Base-by-base conservation (phyloP, 805 yeast species). In the Lipomyces lipofer region DNA sequence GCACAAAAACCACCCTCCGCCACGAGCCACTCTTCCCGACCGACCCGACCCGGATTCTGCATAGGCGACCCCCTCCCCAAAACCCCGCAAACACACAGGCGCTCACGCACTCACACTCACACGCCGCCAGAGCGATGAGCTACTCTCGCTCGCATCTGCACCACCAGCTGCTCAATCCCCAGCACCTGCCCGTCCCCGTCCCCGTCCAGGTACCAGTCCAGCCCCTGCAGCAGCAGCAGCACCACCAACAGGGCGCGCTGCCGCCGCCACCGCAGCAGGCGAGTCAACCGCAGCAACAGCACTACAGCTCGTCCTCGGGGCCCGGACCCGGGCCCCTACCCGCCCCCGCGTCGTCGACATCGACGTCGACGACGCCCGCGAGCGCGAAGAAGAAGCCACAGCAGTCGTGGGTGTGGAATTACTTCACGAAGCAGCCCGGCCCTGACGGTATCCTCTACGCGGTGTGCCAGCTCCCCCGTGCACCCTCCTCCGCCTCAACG, bases 391-490 rank as follows among this genome's bases (percentile, higher is more conserved):
- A 48, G 45, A 56, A 52, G 33, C 15, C 45, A 17, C 52, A 54
- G 48, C 49, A 50, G 53, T 53, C 60, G 8, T 58, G 62, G 62
- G 62, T 58, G 29, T 58, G 62, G 62, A 51, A 47, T 43, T 58
- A 58, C 43, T 58, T 58, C 22, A 35, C 52, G 17, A 59, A 58
- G 32, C 38, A 46, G 21, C 50, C 32, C 10, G 55, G 60, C 30
- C 43, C 46, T 35, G 62, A 58, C 46, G 54, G 56, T 32, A 40
- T 46, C 25, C 33, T 55, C 52, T 58, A 58, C 42, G 62, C 62
- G 22, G 46, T 47, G 35, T 58, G 62, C 46, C 59, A 56, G 33
- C 43, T 58, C 7, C 42, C 45, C 3, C n/a, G n/a, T n/a, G n/a
- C n/a, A n/a, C 47, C 55, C 2, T 6, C 51, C 19, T 21, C 21